phyloP scores from a whole-genome alignment of 306 rosid genomes.

The Prunus dulcis region DNA sequence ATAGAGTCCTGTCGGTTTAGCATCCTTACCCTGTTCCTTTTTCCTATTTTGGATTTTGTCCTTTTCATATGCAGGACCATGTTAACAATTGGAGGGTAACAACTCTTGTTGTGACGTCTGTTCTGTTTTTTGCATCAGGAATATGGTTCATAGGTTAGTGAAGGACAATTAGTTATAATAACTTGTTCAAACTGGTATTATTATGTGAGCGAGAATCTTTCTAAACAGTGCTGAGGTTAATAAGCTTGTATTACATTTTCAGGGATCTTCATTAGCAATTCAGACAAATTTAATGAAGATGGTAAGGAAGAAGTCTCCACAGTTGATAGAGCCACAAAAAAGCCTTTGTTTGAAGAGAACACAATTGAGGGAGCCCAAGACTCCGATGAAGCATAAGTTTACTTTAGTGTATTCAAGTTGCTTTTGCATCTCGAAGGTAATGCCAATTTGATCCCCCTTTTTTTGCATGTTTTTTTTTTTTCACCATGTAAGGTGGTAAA shows the following conservation, averaged over 20 bases:
- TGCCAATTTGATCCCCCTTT: neutral
- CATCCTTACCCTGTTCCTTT: conserved; percentile 12
- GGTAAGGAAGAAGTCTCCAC: conserved; percentile 36
- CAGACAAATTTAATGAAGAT: conserved; percentile 37
- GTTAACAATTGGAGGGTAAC: conserved; percentile 72
- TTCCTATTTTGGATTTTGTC: conserved; percentile 6
- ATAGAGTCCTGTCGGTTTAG: conserved; percentile 6
- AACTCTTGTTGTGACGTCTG: conserved; percentile 58
- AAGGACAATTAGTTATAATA: conserved; percentile 8
- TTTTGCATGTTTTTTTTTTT: neutral
- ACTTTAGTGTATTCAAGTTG: neutral
- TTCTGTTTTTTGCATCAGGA: conserved; percentile 71
- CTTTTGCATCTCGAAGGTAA: neutral
- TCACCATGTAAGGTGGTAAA: neutral
- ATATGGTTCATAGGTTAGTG: conserved; percentile 77
- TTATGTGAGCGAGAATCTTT: neutral
- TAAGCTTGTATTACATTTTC: conserved; percentile 19
- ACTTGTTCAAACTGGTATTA: conserved; percentile 4
- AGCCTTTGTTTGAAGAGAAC: conserved; percentile 63
- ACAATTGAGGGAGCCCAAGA: conserved; percentile 11
- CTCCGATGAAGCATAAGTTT: conserved; percentile 36
- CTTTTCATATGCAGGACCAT: conserved; percentile 49
- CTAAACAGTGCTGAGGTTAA: neutral
- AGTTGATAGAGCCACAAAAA: conserved; percentile 27
- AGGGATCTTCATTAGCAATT: conserved; percentile 63